Evolutionary conservation across 495 filamentous ascomycete species (phyloP), one percentile per base, ranked within the genome.

Genomic region (Neurospora discreta): DNA sequence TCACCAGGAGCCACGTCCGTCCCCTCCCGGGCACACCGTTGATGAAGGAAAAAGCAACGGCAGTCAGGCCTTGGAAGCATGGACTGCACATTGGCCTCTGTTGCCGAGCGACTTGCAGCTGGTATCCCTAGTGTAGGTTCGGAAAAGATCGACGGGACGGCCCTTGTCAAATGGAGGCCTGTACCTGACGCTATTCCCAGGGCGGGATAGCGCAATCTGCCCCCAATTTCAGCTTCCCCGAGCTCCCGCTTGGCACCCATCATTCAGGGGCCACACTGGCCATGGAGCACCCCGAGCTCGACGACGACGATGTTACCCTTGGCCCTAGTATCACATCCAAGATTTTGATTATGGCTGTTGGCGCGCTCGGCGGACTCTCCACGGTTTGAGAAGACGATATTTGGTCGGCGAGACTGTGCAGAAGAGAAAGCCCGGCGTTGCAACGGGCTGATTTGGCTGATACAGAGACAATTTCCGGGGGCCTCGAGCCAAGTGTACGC

Each of bases 101-200:
- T 26, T 58, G 20, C 46, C 20, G 20, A 26, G 20, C 46, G 13
- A 20, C 46, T 10, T 58, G 46, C 20, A 26, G 26, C 0, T 58
- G 46, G 46, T 26, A 15, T 58, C 71, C 23, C 42, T 42, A 13
- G n/a, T n/a, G n/a, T n/a, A n/a, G 26, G 60, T 73, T 16, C 36
- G 74, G 74, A 46, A 75, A 36, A 42, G 74, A 75, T 75, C 74
- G 60, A 70, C 74, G 33, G 13, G 13, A 60, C 15, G 26, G 52
- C 26, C 52, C 52, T 16, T 60, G 23, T 60, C 52, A 3, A 60
- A 60, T 33, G 52, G 15, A 8, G 26, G 44, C 43, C 26, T 68
- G 68, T 39, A 18, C 58, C 72, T 73, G 72, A 33, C 23, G 16
- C 70, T 16, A 68, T 39, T 4, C 73, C 69, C n/a, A 40, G 38